Evolutionary conservation across 202 grass and related monocot species (phyloP), one percentile per base, ranked within the genome.

Genomic region (Dendrocalamus latiflorus): DNA sequence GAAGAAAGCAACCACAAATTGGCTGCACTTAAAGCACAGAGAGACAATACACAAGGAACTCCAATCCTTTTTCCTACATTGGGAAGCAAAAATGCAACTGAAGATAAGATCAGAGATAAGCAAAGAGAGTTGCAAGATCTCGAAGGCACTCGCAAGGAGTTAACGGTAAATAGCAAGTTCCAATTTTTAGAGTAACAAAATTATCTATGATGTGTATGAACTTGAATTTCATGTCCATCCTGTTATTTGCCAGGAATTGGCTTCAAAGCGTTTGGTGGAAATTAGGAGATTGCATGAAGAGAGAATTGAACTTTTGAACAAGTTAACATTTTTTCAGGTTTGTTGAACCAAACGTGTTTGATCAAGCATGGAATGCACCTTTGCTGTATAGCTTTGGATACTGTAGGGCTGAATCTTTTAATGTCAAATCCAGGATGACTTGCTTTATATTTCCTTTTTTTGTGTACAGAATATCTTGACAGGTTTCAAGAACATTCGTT

Each of bases 201-300:
- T 60, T 43, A 41, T 30, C 9, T 44, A 48, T 77, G 20, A 48
- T 18, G 42, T 84, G 44, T 70, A 58, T 70, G 44, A 57, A 72
- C 50, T 70, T 60, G 51, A 74, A 21, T 59, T 81, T 81, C 34
- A 60, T 79, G 48, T 34, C 66, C 41, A 77, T 50, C 16, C 25
- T 58, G 43, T 65, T 85, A 64, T 79, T 79, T 65, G 84, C 9
- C 72, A 97, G 94, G 83, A 90, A 53, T 67, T 94, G 58, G 79
- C 77, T 79, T 92, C 85, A n/a, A 89, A 89, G 50, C 89, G 89
- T 57, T 74, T 92, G 73, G 66, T 72, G 38, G 91, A 94, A 67
- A 94, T 97, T 30, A 88, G 26, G 38, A 94, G 89, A 84, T 57
- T 97, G 57, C 87, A 97, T 74, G 88, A 91, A 83, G 87, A 97